phyloP scores from a whole-genome alignment of 208 protist genomes.

The Trypanosoma boissoni region DNA sequence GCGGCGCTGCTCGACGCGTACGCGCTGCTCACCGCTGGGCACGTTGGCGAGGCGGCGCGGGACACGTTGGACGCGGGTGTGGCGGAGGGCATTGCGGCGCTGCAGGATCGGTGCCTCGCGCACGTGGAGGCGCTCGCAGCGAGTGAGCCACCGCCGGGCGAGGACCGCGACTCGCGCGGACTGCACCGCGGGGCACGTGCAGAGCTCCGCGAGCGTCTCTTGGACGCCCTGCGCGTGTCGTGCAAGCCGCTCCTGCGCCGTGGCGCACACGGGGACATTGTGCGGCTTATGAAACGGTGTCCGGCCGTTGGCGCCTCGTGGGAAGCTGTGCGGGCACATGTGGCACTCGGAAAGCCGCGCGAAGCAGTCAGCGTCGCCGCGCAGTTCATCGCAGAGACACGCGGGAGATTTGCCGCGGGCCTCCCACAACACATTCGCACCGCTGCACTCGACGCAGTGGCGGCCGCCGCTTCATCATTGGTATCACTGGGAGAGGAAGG shows the following conservation, averaged over 20 bases:
- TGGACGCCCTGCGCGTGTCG: slow-evolving; percentile 56
- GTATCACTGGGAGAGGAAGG: no score
- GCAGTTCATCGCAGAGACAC: slow-evolving; percentile 29
- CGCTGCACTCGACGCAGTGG: slow-evolving; percentile 27
- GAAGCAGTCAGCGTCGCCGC: slow-evolving; percentile 43
- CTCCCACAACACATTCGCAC: slow-evolving; percentile 27
- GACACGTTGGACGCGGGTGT: slow-evolving; percentile 31
- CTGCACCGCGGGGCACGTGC: slow-evolving; percentile 26
- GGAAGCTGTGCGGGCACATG: slow-evolving; percentile 57
- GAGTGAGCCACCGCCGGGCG: slow-evolving; percentile 26
- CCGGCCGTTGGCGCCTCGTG: slow-evolving; percentile 57
- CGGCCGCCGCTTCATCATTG: no score
- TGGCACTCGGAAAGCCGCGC: slow-evolving; percentile 35
- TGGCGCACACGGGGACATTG: slow-evolving; percentile 35
- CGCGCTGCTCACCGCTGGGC: slow-evolving; percentile 67
- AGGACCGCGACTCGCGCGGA: slow-evolving; percentile 12
- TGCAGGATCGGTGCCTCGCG: slow-evolving; percentile 31
- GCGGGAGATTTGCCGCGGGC: slow-evolving; percentile 16
- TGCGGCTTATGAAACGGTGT: slow-evolving; percentile 32
- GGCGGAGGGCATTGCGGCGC: background rate
- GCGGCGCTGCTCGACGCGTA: slow-evolving; percentile 68
- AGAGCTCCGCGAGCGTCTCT: slow-evolving; percentile 33
- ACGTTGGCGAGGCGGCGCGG: slow-evolving; percentile 53
- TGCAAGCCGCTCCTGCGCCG: slow-evolving; percentile 55
- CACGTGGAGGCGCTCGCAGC: slow-evolving; percentile 16